phyloP scores from a whole-genome alignment of 2,329 filamentous ascomycete species.

The Talaromyces sp. region DNA sequence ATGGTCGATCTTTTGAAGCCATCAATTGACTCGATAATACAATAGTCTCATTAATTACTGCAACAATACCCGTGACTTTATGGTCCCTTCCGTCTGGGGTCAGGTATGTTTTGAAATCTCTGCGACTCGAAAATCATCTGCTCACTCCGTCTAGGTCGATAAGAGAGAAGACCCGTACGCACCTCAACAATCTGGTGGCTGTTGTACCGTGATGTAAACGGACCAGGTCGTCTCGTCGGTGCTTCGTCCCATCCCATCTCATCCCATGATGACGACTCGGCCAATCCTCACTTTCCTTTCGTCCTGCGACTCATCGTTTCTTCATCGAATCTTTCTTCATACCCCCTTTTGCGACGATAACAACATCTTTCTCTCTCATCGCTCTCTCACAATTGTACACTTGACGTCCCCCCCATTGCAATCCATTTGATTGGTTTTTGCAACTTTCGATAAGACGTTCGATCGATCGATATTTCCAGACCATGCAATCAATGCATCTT shows the following conservation, averaged over 20 bases:
- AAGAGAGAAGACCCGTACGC: slow-evolving; percentile 98
- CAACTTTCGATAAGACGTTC: slow-evolving; percentile 15
- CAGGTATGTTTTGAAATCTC: slow-evolving; percentile 48
- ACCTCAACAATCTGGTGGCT: slow-evolving; percentile 85
- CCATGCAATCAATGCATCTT: not conserved
- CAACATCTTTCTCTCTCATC: slow-evolving; percentile 4
- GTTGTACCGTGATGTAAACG: slow-evolving; percentile 88
- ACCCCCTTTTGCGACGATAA: slow-evolving; percentile 16
- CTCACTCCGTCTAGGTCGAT: slow-evolving; percentile 59
- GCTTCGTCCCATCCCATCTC: not conserved
- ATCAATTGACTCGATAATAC: slow-evolving; percentile 12
- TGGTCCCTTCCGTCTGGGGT: slow-evolving; percentile 97
- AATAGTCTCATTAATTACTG: slow-evolving; percentile 93
- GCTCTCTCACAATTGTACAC: slow-evolving; percentile 14
- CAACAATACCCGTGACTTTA: slow-evolving; percentile 96
- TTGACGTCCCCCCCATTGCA: slow-evolving; percentile 13
- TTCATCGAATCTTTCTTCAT: slow-evolving; percentile 16
- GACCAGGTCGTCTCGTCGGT: not conserved
- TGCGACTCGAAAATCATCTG: not conserved
- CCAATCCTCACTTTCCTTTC: slow-evolving; percentile 8
- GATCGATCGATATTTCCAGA: slow-evolving; percentile 10
- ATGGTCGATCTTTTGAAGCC: not conserved
- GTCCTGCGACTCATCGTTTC: slow-evolving; percentile 9
- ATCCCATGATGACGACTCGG: slow-evolving; percentile 13
- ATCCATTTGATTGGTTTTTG: slow-evolving; percentile 18